Base-by-base conservation (phyloP, 805 yeast genomes). In the Yarrowia sp. region DNA sequence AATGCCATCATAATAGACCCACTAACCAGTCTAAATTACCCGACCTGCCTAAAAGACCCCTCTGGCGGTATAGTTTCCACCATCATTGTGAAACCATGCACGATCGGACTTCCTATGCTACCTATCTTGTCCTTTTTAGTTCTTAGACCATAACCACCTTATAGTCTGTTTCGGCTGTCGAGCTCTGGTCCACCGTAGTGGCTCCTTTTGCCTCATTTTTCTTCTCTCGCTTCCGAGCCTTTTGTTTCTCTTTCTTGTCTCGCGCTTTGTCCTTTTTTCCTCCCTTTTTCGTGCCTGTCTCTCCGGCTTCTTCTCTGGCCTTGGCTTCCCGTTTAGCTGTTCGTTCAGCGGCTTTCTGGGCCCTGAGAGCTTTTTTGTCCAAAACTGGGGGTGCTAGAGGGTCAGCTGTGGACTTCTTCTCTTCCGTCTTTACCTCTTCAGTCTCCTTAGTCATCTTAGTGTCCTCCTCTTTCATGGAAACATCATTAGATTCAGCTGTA, bases 171-270 rank as follows among this genome's bases (percentile, higher is more conserved):
- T 59, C 42, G 0, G 65, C 45, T 8, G 65, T 12, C 14, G 64
- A 41, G 3, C 22, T 12, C 38, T 64, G 40, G 38, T 42, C 67
- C 32, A 12, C 67, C 1, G 41, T 4, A 9, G 14, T 10, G 9
- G 35, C 4, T 1, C 14, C 9, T 16, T 66, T 42, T 1, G 68
- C 16, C 19, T 66, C 55, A 15, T 48, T 19, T 48, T 72, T 73
- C 58, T 74, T 69, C 22, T 73, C 75, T n/a, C 69, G 56, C 10
- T 74, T 73, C 15, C 70, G 69, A 8, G 71, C 68, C 55, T 72
- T 73, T 66, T 73, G 76, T 40, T 65, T 55, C 45, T 73, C 73
- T 63, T 73, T 73, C 55, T 69, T 69, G 46, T 73, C 74, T 36
- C 75, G 67, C 11, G 74, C 73, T 15, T 72, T 67, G 55, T 69